Conservation (phyloP, 2,329 filamentous ascomycete genomes). For the Hypoxylon sp. region DNA sequence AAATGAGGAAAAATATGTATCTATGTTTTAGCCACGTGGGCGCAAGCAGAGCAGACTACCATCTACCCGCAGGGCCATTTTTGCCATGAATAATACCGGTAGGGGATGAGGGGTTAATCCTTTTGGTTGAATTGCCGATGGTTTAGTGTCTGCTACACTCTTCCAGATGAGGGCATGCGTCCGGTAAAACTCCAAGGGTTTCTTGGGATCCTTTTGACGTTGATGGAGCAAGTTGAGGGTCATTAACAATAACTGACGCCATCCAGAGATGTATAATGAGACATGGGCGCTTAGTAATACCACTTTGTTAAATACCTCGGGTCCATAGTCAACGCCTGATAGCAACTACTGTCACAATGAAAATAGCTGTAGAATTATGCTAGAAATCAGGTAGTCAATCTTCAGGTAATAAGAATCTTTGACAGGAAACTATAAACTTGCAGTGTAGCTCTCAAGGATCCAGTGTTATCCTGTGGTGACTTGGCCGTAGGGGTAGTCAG, state of each 20-base stretch:
- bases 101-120: conserved; percentile 42
- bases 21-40: conserved; percentile 41
- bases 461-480: neutral
- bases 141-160: conserved; percentile 30
- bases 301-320: too few species aligned
- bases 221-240: neutral
- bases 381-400: neutral
- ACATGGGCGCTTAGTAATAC: neutral
- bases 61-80: conserved; percentile 30
- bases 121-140: conserved; percentile 38
- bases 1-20: conserved; percentile 17
- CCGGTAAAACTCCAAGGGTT: conserved; percentile 30
- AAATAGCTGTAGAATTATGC: neutral
- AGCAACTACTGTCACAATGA: neutral
- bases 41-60: conserved; percentile 10
- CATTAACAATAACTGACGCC: neutral
- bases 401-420: neutral
- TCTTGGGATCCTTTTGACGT: conserved; percentile 14
- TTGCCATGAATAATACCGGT: conserved; percentile 40
- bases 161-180: conserved; percentile 39
- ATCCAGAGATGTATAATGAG: neutral
- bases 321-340: too few species aligned
- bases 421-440: neutral
- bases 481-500: conserved; percentile 2
- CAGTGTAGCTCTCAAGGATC: neutral